A percentile compares a stretch with the other conserved stretches of the same genome.
Conservation (phyloP, 1,284 basidiomycete genomes). For the Ceratobasidium sp. region DNA sequence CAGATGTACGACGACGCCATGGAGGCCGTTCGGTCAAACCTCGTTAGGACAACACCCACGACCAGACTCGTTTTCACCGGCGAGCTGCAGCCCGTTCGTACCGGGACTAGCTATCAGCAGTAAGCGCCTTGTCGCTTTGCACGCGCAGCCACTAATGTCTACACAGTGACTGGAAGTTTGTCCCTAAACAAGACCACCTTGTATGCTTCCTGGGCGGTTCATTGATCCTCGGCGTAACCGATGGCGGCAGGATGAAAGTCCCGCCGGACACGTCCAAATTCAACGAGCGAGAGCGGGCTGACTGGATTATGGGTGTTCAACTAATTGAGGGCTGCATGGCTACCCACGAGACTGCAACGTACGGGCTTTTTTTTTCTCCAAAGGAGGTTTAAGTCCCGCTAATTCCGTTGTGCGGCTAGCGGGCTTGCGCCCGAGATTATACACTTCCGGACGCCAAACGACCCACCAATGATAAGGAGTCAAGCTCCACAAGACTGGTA, state of each 20-base stretch:
- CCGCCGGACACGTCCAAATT: slow-evolving; percentile 72
- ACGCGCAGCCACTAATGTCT: not conserved
- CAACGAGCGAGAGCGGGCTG: slow-evolving; percentile 69
- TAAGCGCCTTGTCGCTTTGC: slow-evolving; percentile 49
- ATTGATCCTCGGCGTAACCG: slow-evolving; percentile 88
- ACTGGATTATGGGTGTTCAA: slow-evolving; percentile 87
- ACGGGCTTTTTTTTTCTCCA: slow-evolving; percentile 53
- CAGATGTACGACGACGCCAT: slow-evolving; percentile 91
- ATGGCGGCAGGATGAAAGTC: slow-evolving; percentile 70
- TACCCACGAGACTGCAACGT: slow-evolving; percentile 89
- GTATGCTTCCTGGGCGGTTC: slow-evolving; percentile 95
- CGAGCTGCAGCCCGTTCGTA: slow-evolving; percentile 68
- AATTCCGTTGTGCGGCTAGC: slow-evolving; percentile 57
- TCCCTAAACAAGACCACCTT: slow-evolving; percentile 95
- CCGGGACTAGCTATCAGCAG: slow-evolving; percentile 54
- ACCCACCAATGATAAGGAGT: slow-evolving; percentile 55
- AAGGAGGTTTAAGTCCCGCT: not conserved
- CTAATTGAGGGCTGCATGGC: slow-evolving; percentile 88
- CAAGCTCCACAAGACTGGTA: slow-evolving; percentile 79
- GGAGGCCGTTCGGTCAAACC: slow-evolving; percentile 79
- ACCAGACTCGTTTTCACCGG: slow-evolving; percentile 80
- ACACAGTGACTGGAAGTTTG: slow-evolving; percentile 73
- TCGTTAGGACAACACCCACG: slow-evolving; percentile 73
- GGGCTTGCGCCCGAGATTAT: slow-evolving; percentile 87
- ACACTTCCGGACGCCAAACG: slow-evolving; percentile 73